phyloP scores from a whole-genome alignment of 768 basidiomycete species.

The Naganishia onofrii region DNA sequence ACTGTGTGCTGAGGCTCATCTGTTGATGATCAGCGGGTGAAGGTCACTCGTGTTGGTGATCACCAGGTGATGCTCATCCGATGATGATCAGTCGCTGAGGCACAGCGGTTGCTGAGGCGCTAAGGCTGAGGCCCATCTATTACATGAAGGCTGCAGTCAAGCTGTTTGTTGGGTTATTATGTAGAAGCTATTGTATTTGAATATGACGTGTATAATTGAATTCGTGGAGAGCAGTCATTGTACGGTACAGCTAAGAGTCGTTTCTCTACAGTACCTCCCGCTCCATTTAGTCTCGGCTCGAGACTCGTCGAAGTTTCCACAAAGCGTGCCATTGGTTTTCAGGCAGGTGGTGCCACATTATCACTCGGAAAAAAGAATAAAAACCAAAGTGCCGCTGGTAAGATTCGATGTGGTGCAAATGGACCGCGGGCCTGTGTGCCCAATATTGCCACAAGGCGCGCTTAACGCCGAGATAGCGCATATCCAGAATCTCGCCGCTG shows the following conservation, averaged over 20 bases:
- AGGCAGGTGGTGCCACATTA: slow-evolving; percentile 10
- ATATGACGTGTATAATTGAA: too few relatives aligned
- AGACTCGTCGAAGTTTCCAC: neutral
- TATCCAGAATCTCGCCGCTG: neutral
- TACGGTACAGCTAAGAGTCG: neutral
- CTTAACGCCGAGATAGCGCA: neutral
- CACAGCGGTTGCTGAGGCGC: too few relatives aligned
- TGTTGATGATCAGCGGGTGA: neutral
- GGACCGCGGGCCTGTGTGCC: neutral
- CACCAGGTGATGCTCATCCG: too few relatives aligned
- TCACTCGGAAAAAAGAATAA: neutral
- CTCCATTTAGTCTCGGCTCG: neutral
- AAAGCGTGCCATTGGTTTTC: neutral
- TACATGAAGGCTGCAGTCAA: too few relatives aligned
- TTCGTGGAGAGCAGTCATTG: too few relatives aligned
- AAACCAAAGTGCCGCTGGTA: neutral
- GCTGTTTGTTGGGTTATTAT: too few relatives aligned
- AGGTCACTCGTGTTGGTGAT: neutral
- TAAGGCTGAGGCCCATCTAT: too few relatives aligned
- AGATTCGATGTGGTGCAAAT: neutral
- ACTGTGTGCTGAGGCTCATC: too few relatives aligned
- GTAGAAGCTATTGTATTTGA: too few relatives aligned
- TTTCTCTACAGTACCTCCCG: slow-evolving; percentile 4
- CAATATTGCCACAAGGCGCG: neutral
- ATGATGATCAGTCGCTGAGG: too few relatives aligned